Evolutionary conservation across 768 basidiomycete species (phyloP).

Genomic region (Podaxis sp.): DNA sequence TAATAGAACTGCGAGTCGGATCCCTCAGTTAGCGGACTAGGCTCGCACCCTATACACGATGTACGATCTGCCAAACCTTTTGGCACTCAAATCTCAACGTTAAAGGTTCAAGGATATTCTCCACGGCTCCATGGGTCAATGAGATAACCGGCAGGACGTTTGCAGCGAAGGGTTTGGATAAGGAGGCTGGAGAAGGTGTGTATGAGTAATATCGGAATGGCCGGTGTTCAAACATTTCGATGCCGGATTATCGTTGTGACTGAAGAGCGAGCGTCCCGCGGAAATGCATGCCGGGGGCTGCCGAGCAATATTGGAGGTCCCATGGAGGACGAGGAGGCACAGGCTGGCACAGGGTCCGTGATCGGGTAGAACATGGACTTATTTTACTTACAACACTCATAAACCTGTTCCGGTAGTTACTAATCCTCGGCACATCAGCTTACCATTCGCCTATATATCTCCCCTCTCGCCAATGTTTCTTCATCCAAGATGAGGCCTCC

Average conservation of each 20-base stretch:
- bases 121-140: background rate
- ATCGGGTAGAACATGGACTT: background rate
- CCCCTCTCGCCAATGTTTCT: background rate
- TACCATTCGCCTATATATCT: background rate
- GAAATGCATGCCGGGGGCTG: slow-evolving; percentile 1
- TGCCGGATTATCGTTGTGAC: background rate
- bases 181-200: background rate
- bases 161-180: background rate
- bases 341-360: slow-evolving; percentile 7
- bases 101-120: background rate
- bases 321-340: slow-evolving; percentile 12
- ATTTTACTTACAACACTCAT: too few species aligned
- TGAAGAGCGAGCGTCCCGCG: slow-evolving; percentile 7
- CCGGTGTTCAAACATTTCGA: background rate
- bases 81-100: too few species aligned
- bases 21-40: background rate
- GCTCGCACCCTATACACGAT: background rate
- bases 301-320: background rate
- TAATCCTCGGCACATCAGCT: slow-evolving; percentile 7
- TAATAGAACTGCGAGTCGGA: background rate
- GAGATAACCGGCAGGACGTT: background rate
- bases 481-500: slow-evolving; percentile 3
- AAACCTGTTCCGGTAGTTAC: background rate
- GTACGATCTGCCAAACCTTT: background rate
- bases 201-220: background rate